These are phyloP conservation scores for Arthroderma sp. DNA, from an alignment of 2,329 filamentous ascomycete species.

Conservation along the genomic window DNA sequence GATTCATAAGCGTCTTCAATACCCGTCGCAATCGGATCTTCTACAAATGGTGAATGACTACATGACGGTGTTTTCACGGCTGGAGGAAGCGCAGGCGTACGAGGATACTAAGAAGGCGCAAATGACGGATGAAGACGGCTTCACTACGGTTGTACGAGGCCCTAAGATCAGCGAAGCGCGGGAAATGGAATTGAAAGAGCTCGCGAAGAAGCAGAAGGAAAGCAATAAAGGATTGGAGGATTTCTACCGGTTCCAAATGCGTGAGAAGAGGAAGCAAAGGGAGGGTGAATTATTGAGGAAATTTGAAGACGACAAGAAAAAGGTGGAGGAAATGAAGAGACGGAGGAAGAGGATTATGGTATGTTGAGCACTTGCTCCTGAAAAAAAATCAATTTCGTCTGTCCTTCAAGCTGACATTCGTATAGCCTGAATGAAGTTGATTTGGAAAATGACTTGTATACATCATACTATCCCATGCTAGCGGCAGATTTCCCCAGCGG, in stretches of 20 bases:
- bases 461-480: too few relatives aligned
- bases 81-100: conserved; percentile 52
- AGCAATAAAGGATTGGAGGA: conserved; percentile 52
- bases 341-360: conserved; percentile 49
- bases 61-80: conserved; percentile 62
- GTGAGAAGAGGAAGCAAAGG: conserved; percentile 65
- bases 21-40: conserved; percentile 54
- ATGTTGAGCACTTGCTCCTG: conserved; percentile 8
- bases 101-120: conserved; percentile 52
- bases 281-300: conserved; percentile 54
- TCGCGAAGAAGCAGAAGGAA: conserved; percentile 49
- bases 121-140: conserved; percentile 87
- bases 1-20: conserved; percentile 59
- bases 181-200: conserved; percentile 52
- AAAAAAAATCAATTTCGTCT: background rate
- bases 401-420: background rate
- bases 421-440: conserved; percentile 7
- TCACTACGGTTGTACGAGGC: conserved; percentile 78
- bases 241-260: conserved; percentile 74
- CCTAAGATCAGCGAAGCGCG: conserved; percentile 58
- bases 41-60: conserved; percentile 68
- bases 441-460: too few relatives aligned
- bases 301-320: conserved; percentile 66
- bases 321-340: conserved; percentile 56
- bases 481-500: too few relatives aligned